phyloP scores from a whole-genome alignment of 768 basidiomycete genomes.

The Asterophora parasitica region DNA sequence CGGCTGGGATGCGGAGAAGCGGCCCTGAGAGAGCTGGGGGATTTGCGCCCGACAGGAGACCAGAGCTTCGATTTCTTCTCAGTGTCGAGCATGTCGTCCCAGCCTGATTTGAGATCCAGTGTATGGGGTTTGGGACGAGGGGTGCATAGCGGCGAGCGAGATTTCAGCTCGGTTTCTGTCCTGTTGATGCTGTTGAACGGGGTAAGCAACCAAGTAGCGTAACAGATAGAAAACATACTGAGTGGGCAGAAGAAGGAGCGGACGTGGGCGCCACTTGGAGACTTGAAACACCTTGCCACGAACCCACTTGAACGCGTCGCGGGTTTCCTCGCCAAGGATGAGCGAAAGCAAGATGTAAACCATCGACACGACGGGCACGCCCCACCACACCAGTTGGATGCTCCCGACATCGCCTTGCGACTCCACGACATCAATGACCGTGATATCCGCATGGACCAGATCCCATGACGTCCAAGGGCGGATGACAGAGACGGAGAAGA shows the following conservation, averaged over 20 bases:
- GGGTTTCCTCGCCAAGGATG: constrained; percentile 33
- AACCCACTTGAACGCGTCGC: constrained; percentile 34
- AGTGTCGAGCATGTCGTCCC: constrained; percentile 40
- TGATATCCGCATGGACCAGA: constrained; percentile 39
- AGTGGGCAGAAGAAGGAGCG: constrained; percentile 16
- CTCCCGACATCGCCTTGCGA: constrained; percentile 20
- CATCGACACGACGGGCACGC: constrained; percentile 32
- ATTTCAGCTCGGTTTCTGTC: constrained; percentile 7
- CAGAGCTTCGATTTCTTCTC: constrained; percentile 25
- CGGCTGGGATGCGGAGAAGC: constrained; percentile 23
- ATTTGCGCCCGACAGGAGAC: constrained; percentile 14
- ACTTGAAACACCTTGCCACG: constrained; percentile 3
- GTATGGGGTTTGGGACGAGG: constrained; percentile 22
- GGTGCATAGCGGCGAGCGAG: constrained; percentile 18
- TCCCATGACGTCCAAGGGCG: constrained; percentile 43
- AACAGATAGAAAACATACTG: constrained; percentile 16
- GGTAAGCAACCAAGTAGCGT: neutral
- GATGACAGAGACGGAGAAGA: constrained; percentile 28
- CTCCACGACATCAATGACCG: constrained; percentile 29
- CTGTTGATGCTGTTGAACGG: constrained; percentile 5
- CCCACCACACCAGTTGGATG: constrained; percentile 36
- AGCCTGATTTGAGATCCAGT: constrained; percentile 41
- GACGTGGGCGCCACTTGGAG: constrained; percentile 6
- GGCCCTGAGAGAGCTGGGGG: constrained; percentile 17
- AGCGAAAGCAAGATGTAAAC: constrained; percentile 33